Conservation (phyloP, 129 eudicot genomes). For the Arctium lappa region DNA sequence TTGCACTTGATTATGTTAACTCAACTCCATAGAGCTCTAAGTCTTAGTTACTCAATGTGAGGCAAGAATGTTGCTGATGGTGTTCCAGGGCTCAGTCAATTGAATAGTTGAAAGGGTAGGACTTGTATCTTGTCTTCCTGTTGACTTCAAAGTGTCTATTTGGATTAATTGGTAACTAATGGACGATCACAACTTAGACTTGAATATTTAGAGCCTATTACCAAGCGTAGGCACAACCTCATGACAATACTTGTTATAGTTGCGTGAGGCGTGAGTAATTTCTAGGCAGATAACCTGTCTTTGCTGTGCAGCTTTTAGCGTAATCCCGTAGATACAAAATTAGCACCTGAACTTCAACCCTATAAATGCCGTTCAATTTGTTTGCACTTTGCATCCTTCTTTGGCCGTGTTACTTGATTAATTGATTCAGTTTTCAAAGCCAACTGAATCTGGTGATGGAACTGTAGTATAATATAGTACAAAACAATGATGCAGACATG, state of each 20-base stretch:
- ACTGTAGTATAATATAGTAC: background rate
- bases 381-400: background rate
- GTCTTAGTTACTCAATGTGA: background rate
- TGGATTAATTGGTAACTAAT: background rate
- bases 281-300: background rate
- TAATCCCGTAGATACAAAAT: background rate
- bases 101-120: background rate
- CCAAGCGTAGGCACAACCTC: background rate
- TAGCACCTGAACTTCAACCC: background rate
- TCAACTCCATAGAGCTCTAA: background rate
- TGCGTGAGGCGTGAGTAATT: background rate
- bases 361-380: background rate
- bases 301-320: background rate
- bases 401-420: background rate
- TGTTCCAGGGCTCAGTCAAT: background rate
- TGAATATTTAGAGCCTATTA: background rate
- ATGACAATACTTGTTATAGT: background rate
- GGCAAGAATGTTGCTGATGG: background rate
- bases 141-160: background rate
- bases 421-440: background rate
- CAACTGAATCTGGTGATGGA: background rate
- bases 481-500: background rate
- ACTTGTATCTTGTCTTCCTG: background rate
- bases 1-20: background rate
- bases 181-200: background rate